Evolutionary conservation across 1,284 basidiomycete genomes (phyloP), one percentile per base, ranked within the genome.

Genomic region (Trichosporon asahii): DNA sequence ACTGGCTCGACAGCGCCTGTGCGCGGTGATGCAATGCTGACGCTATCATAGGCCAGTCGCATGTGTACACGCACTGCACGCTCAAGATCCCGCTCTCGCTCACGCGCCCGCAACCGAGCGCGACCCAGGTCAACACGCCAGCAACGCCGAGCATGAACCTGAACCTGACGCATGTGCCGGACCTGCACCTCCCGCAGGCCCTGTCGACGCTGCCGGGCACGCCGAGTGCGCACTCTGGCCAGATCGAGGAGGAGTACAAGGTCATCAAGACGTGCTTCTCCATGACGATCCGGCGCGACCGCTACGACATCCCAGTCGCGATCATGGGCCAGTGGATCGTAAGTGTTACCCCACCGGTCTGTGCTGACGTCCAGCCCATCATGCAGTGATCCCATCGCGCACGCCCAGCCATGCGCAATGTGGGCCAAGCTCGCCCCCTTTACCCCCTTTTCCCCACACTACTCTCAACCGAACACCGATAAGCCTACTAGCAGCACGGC

Each of bases 251-350:
- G 78, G 90, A 90, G 78, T 83, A 76, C 72, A 88, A 87, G 35
- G 90, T 90, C 75, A 90, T 97, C 74, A 92, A 90, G 78, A 98
- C 95, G 81, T 97, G 94, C 81, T 98, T 98, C 81, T 94, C 91
- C 66, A 97, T 98, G 79, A 98, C 95, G 7, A 97, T 98, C 66
- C 85, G 95, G 66, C 85, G 95, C 71, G 95, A 98, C 65, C 78
- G 79, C 8, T 83, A 81, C 88, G 92, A 93, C 1, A 94, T 95
- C 72, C 93, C 93, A n/a, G 94, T 90, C 64, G 91, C 94, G 86
- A 93, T 95, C 77, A 92, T 94, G 66, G 93, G 84, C 63, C 80
- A 82, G 71, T 84, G 81, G 79, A 84, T 84, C 64, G 79, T 81
- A 65, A 77, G 80, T n/a, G n/a, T 61, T n/a, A 74, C 21, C 25